Base-by-base conservation (phyloP, 176 grass and related monocot species). In the Luzula sylvatica region DNA sequence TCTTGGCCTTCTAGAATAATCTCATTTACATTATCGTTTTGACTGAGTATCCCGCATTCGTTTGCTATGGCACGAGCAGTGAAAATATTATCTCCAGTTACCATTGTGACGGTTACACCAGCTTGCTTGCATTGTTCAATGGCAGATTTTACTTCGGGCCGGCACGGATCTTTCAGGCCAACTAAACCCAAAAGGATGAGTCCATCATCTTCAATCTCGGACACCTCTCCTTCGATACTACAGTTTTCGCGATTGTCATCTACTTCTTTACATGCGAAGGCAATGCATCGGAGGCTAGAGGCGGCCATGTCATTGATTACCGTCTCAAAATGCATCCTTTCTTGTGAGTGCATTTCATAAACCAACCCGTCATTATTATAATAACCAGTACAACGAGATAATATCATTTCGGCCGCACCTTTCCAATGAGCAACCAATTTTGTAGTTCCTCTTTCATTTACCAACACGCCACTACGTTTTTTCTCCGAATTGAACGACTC, bases 401-500 rank as follows among this genome's bases (percentile, higher is more conserved):
- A 4, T 38, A 96, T 72, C 77, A 96, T 86, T 77, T 96, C 90
- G 0, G 90, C 84, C 0, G 90, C 84, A 17, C 90, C 90, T 56
- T 96, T 96, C 90, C 90, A 89, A 26, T 96, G 90, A 7, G 71
- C 55, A 42, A 23, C 25, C 45, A 79, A 23, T 15, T 14, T 50
- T 17, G 58, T 55, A 1, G 59, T 67, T 0, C 5, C 47, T 23
- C 51, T 71, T 54, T 86, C 81, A 13, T n/a, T 52, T 16, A 85
- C 11, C 29, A 82, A 16, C 25, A 88, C 67, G 17, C 84, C 83
- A 5, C 90, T 96, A 42, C 71, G 76, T 68, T 96, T 96, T 86
- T 89, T 96, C 56, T 86, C 74, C 2, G 90, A 96, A 65, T 89
- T 96, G 55, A 96, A 96, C 2, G 90, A 80, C 78, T 96, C 81